These are phyloP conservation scores for Pachysolen tannophilus DNA, from an alignment of 805 yeast species.

Conservation along the genomic window DNA sequence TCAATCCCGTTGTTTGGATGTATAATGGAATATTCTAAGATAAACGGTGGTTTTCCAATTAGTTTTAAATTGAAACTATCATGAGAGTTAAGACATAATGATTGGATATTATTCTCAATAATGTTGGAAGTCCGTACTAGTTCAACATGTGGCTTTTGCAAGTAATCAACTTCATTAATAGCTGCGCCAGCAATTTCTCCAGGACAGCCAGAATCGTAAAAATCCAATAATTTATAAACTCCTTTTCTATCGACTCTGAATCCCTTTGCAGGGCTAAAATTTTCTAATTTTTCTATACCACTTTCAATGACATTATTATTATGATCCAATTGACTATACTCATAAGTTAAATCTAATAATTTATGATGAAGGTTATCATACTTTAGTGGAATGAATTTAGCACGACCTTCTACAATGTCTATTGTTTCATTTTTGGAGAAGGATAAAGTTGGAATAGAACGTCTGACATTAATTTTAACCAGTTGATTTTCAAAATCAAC, in stretches of 20 bases:
- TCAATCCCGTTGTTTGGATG: constrained; percentile 47
- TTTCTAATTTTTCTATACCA: constrained; percentile 3
- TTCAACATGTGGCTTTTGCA: constrained; percentile 21
- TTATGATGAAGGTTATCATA: constrained; percentile 26
- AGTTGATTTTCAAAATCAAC: constrained; percentile 63
- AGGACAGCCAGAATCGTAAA: constrained; percentile 35
- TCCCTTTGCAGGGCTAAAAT: constrained; percentile 17
- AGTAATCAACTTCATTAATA: constrained; percentile 15
- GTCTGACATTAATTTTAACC: constrained; percentile 57
- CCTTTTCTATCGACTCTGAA: constrained; percentile 33
- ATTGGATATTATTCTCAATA: constrained; percentile 3
- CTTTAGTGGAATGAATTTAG: constrained; percentile 46
- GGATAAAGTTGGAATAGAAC: constrained; percentile 50
- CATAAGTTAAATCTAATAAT: constrained; percentile 23
- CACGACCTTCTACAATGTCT: constrained; percentile 55
- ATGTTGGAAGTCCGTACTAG: constrained; percentile 9
- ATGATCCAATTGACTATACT: constrained; percentile 16
- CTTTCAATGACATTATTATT: constrained; percentile 6
- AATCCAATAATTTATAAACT: constrained; percentile 29
- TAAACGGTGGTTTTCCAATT: constrained; percentile 56
- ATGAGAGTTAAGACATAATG: constrained; percentile 18
- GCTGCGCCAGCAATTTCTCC: constrained; percentile 26
- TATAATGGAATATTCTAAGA: constrained; percentile 55
- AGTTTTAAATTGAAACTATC: constrained; percentile 29
- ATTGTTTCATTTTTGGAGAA: constrained; percentile 22